phyloP scores from a whole-genome alignment of 1,284 basidiomycete species.

The Agroathelia rolfsii region DNA sequence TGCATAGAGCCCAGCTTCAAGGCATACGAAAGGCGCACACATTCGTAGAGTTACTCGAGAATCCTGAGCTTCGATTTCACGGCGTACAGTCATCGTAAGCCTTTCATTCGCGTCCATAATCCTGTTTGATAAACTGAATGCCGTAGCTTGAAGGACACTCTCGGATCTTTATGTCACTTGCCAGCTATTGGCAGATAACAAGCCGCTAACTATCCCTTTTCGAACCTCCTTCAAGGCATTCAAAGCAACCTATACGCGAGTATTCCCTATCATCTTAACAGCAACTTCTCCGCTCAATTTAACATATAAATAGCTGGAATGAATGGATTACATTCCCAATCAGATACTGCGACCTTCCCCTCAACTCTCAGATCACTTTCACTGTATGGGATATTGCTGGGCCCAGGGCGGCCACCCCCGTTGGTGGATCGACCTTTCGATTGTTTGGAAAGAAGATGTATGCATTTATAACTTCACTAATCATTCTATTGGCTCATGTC shows the following conservation, averaged over 20 bases:
- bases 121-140: constrained; percentile 18
- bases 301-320: constrained; percentile 68
- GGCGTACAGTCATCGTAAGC: constrained; percentile 71
- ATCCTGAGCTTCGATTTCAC: constrained; percentile 70
- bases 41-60: constrained; percentile 68
- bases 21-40: constrained; percentile 61
- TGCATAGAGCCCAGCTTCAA: constrained; percentile 70
- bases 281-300: constrained; percentile 3
- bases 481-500: constrained; percentile 5
- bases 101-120: constrained; percentile 6
- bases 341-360: constrained; percentile 83
- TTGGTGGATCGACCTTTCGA: constrained; percentile 86
- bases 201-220: constrained; percentile 83
- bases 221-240: constrained; percentile 91
- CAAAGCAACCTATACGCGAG: constrained; percentile 72
- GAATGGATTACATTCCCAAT: constrained; percentile 89
- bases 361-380: constrained; percentile 83
- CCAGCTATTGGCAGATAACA: constrained; percentile 88
- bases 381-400: constrained; percentile 93
- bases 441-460: constrained; percentile 89
- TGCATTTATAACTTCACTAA: constrained; percentile 11
- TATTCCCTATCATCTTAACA: constrained; percentile 8
- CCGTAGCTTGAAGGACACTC: constrained; percentile 57
- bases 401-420: constrained; percentile 60
- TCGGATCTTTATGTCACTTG: constrained; percentile 91